These are phyloP conservation scores for Apiospora malaysiana DNA, from an alignment of 2,329 filamentous ascomycete genomes.

Conservation along the genomic window DNA sequence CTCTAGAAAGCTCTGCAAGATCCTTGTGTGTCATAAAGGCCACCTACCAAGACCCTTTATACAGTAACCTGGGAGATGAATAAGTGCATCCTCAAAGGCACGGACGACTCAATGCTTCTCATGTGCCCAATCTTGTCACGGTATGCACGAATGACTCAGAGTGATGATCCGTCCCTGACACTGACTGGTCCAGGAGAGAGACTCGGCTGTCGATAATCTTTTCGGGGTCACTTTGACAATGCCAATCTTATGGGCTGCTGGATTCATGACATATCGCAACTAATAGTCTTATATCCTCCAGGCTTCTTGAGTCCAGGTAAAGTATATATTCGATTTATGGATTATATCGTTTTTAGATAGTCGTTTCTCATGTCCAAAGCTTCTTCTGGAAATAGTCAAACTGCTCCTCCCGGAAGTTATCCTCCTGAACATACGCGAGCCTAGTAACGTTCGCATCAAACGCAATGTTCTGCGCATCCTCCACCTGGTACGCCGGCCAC, in stretches of 20 bases:
- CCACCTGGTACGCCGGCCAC: conserved; percentile 23
- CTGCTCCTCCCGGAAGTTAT: conserved; percentile 24
- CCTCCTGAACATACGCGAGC: conserved; percentile 27
- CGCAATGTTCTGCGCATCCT: conserved; percentile 27
- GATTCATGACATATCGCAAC: no score
- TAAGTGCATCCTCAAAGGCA: not conserved
- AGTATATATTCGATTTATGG: not conserved
- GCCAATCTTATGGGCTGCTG: not conserved
- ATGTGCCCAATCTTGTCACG: not conserved
- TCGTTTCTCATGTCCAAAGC: not conserved
- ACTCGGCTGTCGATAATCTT: not conserved
- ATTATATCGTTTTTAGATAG: not conserved
- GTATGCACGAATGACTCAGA: not conserved
- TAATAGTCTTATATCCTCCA: no score
- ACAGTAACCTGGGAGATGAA: not conserved
- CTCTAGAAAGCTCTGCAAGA: not conserved
- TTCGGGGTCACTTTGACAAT: not conserved
- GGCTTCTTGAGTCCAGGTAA: no score
- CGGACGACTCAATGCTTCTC: not conserved
- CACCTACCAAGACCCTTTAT: not conserved
- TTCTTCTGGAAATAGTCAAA: conserved; percentile 22
- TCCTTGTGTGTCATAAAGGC: not conserved
- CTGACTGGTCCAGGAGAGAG: not conserved
- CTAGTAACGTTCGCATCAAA: conserved; percentile 30
- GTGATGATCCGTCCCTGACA: not conserved